Conservation (phyloP, 2,329 filamentous ascomycete genomes). For the Fusarium chuoi region DNA sequence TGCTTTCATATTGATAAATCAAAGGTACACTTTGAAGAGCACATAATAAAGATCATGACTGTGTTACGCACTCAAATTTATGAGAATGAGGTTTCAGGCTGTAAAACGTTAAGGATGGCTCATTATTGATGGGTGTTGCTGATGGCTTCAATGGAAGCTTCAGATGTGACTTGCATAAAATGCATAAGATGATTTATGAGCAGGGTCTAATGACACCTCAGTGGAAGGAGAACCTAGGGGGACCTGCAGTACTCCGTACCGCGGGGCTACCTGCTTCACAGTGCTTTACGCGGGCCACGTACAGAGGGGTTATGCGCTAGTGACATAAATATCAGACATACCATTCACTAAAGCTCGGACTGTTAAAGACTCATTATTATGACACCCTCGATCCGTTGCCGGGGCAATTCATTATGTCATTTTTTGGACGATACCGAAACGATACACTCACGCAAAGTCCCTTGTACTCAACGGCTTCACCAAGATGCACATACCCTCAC, state of each 20-base stretch:
- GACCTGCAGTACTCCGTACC: not conserved
- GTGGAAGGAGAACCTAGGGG: not conserved
- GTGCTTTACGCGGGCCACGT: slow-evolving; percentile 32
- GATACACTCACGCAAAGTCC: slow-evolving; percentile 20
- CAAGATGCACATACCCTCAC: slow-evolving; percentile 26
- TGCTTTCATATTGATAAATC: not conserved
- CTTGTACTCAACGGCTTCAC: slow-evolving; percentile 33
- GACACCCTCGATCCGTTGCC: slow-evolving; percentile 32
- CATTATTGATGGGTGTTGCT: not conserved
- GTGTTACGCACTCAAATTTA: not conserved
- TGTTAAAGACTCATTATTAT: not conserved
- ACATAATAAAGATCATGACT: not conserved
- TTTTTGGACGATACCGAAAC: slow-evolving; percentile 13
- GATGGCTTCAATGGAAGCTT: not conserved
- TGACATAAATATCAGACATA: not conserved
- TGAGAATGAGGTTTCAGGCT: not conserved
- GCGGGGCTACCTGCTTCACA: slow-evolving; percentile 26
- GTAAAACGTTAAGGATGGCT: not conserved
- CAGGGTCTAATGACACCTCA: not conserved
- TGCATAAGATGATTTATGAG: not conserved
- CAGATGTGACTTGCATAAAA: not conserved
- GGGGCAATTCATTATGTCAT: slow-evolving; percentile 44
- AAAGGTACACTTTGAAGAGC: too few relatives aligned
- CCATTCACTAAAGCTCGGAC: not conserved
- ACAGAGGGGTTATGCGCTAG: not conserved